phyloP scores from a whole-genome alignment of 495 filamentous ascomycete species.

The Neurospora sublineolata region DNA sequence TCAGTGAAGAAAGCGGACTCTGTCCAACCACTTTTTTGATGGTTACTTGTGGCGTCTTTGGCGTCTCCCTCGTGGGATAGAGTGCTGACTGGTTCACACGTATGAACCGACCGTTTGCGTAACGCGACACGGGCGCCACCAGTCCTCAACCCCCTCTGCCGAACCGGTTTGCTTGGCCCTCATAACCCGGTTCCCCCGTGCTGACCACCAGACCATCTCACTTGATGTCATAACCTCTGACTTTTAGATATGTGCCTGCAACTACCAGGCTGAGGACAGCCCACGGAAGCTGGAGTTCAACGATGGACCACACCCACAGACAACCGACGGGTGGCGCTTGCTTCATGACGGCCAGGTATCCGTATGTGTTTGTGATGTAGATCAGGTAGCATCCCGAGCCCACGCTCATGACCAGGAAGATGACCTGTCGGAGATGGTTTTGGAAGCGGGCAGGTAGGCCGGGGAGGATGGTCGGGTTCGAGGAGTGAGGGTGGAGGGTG shows the following conservation, averaged over 20 bases:
- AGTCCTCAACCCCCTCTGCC: neutral
- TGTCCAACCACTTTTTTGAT: neutral
- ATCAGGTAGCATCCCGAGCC: conserved; percentile 65
- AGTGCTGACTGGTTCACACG: neutral
- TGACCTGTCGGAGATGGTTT: conserved; percentile 39
- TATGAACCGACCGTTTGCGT: neutral
- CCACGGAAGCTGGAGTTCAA: conserved; percentile 68
- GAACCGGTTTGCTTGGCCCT: neutral
- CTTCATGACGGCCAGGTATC: conserved; percentile 87
- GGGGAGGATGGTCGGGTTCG: conserved; percentile 27
- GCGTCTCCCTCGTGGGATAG: neutral
- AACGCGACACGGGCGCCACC: neutral
- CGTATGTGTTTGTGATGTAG: conserved; percentile 61
- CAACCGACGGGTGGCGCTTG: conserved; percentile 78
- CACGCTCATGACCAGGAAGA: conserved; percentile 48
- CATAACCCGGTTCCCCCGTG: neutral
- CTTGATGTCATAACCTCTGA: conserved; percentile 51
- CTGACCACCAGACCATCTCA: conserved; percentile 8
- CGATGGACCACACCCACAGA: conserved; percentile 85
- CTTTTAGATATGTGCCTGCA: conserved; percentile 56
- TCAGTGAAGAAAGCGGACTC: neutral
- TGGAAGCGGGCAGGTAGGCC: conserved; percentile 33
- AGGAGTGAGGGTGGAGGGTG: conserved; percentile 43
- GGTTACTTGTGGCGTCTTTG: neutral
- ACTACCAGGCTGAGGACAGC: conserved; percentile 50